Conservation (phyloP, 495 filamentous ascomycete species). For the Saxophila tyrrhenica region DNA sequence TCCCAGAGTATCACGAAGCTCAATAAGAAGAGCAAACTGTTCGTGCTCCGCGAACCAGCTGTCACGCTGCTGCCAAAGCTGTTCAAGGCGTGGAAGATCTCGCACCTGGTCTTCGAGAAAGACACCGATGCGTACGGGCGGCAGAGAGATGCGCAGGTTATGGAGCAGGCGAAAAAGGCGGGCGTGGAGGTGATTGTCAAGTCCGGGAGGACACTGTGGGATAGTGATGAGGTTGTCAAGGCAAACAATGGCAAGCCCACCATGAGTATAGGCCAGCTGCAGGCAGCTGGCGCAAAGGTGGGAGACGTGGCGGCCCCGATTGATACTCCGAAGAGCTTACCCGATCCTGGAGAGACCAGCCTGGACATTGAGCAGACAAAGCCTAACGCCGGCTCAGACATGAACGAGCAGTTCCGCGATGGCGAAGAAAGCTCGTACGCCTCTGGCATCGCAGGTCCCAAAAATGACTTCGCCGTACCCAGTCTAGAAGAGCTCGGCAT, state of each 20-base stretch:
- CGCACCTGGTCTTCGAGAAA: constrained; percentile 62
- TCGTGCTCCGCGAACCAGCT: constrained; percentile 55
- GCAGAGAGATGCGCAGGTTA: constrained; percentile 44
- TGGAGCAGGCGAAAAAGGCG: constrained; percentile 43
- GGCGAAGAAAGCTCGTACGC: constrained; percentile 42
- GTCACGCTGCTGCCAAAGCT: constrained; percentile 55
- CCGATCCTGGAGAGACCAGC: constrained; percentile 48
- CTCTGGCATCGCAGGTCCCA: constrained; percentile 44
- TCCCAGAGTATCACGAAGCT: constrained; percentile 48
- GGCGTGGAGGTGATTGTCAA: constrained; percentile 51
- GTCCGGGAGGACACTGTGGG: constrained; percentile 53
- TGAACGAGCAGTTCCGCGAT: constrained; percentile 42
- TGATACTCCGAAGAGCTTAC: constrained; percentile 41
- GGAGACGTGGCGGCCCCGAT: constrained; percentile 46
- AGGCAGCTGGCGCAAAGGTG: constrained; percentile 35
- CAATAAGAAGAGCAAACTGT: constrained; percentile 53
- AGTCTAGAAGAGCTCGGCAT: constrained; percentile 54
- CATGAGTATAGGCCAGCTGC: constrained; percentile 55
- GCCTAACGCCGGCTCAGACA: constrained; percentile 36
- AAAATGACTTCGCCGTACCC: constrained; percentile 49
- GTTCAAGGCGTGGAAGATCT: constrained; percentile 55
- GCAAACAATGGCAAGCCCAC: constrained; percentile 54
- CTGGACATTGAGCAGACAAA: constrained; percentile 42
- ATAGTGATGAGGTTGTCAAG: constrained; percentile 53
- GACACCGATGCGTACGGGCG: constrained; percentile 60